Base-by-base conservation (phyloP, 208 protist genomes). In the Herpetomonas tarakana region DNA sequence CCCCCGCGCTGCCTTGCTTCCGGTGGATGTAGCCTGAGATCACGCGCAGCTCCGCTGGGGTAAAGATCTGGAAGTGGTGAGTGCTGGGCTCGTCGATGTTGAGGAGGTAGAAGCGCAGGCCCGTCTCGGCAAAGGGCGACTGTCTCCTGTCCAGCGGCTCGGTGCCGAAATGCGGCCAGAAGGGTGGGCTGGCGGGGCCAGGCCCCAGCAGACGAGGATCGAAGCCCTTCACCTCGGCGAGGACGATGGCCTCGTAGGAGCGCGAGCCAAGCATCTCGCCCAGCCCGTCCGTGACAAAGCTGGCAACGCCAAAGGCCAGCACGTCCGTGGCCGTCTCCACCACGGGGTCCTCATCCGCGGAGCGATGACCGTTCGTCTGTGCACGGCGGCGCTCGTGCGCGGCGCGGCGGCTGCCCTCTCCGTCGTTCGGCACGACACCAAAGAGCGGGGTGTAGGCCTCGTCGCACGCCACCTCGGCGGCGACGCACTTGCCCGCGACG, bases 381-480 rank as follows among this genome's bases (percentile, higher is more conserved):
- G 35, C 35, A 44, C 57, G 52, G 25, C 38, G 51, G 11, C 52
- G 46, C 21, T 57, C 49, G 11, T 56, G 62, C 29, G 35, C 45
- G 25, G 27, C 44, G 29, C 38, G 19, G 35, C 60, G 49, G 28
- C 35, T 35, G n/a, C 52, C 57, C 19, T 39, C 68, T 3, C 2
- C 46, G n/a, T 56, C 51, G 31, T 72, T 64, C 18, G 61, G 38
- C 3, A 62, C 30, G 11, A 83, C 62, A 24, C 71, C 66, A 25
- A 87, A 68, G 35, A 76, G 55, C 9, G 64, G 58, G 11, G 78
- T 69, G 39, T 64, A 67, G 24, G 65, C 59, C 26, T 71, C 65
- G 51, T 76, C 66, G 46, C 76, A 85, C 1, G 65, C 80, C 41
- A 81, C 75, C 57, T 91, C 80, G 9, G 71, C 84, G 3, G 72